A percentile compares a stretch with the other conserved stretches of the same genome.
phyloP scores from a whole-genome alignment of 2,329 filamentous ascomycete species.

The Fusarium tanahbumbuense region DNA sequence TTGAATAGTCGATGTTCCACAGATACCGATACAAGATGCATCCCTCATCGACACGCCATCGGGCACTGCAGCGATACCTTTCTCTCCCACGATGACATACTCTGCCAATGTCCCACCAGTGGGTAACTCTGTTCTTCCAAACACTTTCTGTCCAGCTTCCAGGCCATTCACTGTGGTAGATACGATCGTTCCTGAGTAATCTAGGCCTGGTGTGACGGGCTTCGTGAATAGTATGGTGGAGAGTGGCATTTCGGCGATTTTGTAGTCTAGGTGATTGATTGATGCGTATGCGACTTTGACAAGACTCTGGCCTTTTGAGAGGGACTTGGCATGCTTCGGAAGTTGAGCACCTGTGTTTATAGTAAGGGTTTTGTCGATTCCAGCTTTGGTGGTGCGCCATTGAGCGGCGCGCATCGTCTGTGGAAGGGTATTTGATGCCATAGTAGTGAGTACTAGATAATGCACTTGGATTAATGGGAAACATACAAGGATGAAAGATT shows the following conservation, averaged over 20 bases:
- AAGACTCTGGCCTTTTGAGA: slow-evolving; percentile 15
- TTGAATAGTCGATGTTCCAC: slow-evolving; percentile 25
- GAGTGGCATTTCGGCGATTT: slow-evolving; percentile 33
- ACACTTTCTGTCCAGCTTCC: slow-evolving; percentile 8
- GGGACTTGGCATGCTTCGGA: neutral
- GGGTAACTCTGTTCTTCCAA: slow-evolving; percentile 29
- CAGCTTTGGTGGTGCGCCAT: slow-evolving; percentile 31
- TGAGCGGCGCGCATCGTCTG: slow-evolving; percentile 33
- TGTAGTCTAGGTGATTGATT: slow-evolving; percentile 40
- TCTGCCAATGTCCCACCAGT: slow-evolving; percentile 26
- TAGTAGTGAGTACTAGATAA: too few relatives aligned
- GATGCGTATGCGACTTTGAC: slow-evolving; percentile 37
- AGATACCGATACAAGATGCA: slow-evolving; percentile 28
- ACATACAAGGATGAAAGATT: too few relatives aligned
- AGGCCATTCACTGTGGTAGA: neutral
- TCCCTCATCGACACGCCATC: slow-evolving; percentile 15
- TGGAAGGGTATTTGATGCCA: slow-evolving; percentile 25
- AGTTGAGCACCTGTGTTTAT: neutral
- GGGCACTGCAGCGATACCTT: slow-evolving; percentile 2
- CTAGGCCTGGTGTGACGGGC: slow-evolving; percentile 28
- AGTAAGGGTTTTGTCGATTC: slow-evolving; percentile 17
- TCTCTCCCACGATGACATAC: slow-evolving; percentile 25
- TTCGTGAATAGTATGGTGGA: slow-evolving; percentile 16
- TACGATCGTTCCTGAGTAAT: slow-evolving; percentile 35
- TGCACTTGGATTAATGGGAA: too few relatives aligned